Evolutionary conservation across 345 rosid species (phyloP).

Genomic region (Reutealis trisperma): DNA sequence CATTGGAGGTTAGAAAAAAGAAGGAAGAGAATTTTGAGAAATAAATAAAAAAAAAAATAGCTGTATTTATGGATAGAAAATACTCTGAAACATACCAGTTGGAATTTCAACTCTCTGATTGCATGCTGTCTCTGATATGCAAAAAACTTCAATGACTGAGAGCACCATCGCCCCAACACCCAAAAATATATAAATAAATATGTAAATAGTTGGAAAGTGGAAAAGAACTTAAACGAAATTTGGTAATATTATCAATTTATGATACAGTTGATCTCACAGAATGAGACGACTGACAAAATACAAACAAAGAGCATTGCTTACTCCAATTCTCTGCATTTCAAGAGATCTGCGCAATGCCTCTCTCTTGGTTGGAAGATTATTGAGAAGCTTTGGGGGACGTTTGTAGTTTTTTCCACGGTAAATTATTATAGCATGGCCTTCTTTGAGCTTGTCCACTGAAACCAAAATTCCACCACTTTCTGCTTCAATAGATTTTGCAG

Average conservation of each 20-base stretch:
- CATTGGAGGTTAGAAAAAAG: neutral
- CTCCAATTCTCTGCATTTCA: conserved; percentile 75
- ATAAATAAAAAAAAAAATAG: neutral
- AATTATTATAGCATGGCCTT: conserved; percentile 72
- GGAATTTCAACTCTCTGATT: conserved; percentile 51
- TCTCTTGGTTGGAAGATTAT: conserved; percentile 69
- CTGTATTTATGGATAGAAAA: neutral
- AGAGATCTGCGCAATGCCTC: conserved; percentile 68
- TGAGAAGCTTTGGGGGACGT: conserved; percentile 53
- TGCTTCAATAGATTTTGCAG: conserved; percentile 70
- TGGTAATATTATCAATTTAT: neutral
- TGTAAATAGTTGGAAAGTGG: conserved; percentile 4
- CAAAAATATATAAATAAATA: conserved; percentile 7
- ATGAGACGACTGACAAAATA: neutral
- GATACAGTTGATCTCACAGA: neutral
- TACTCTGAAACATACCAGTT: conserved; percentile 43
- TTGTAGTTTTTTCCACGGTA: conserved; percentile 86
- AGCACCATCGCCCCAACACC: conserved; percentile 8
- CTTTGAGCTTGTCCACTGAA: conserved; percentile 65
- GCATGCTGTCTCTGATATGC: conserved; percentile 50
- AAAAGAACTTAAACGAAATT: neutral
- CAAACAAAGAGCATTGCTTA: conserved; percentile 35
- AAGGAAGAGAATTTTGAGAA: neutral
- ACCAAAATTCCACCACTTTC: conserved; percentile 77
- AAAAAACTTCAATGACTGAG: conserved; percentile 75